Evolutionary conservation across 164 flowering plant species (phyloP), one percentile per base, ranked within the genome.

Genomic region (Magnolia changhungtana): DNA sequence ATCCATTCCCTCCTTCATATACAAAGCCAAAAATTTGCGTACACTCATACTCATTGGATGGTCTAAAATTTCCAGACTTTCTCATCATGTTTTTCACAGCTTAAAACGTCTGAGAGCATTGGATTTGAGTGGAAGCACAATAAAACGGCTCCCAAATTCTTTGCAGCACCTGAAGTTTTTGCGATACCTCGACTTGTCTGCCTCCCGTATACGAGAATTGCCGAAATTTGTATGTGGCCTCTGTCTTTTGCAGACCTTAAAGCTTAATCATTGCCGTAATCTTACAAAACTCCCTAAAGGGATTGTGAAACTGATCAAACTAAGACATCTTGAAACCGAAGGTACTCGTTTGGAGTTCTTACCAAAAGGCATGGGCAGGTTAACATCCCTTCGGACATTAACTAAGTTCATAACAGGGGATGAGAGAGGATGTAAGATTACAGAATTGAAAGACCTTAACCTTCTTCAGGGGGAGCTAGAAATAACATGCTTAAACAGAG

Each of bases 31-130:
- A n/a, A n/a, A n/a, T n/a, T n/a, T n/a, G n/a, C n/a, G n/a, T n/a
- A n/a, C n/a, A n/a, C n/a, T n/a, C n/a, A n/a, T n/a, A n/a, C n/a
- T n/a, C n/a, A n/a, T n/a, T n/a, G n/a, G n/a, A n/a, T n/a, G n/a
- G n/a, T n/a, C n/a, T n/a, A n/a, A n/a, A n/a, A n/a, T n/a, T n/a
- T n/a, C n/a, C n/a, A n/a, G n/a, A 76, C 59, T 45, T 31, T 69
- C 63, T 78, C 51, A 78, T 45, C 24, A 66, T n/a, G 20, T 73
- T 76, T 24, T 75, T 75, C 61, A 59, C 69, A 14, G 76, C 55
- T 72, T 79, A 78, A 61, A 67, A 63, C 0, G 20, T 75, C 8
- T 79, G 23, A 64, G n/a, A 8, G 23, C n/a, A 67, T 55, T 75
- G 8, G 27, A 63, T 0, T 1, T 9, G 0, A 27, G 24, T 51